Conservation (phyloP, 2,329 filamentous ascomycete species). For the Pseudocercospora pini-densiflorae region DNA sequence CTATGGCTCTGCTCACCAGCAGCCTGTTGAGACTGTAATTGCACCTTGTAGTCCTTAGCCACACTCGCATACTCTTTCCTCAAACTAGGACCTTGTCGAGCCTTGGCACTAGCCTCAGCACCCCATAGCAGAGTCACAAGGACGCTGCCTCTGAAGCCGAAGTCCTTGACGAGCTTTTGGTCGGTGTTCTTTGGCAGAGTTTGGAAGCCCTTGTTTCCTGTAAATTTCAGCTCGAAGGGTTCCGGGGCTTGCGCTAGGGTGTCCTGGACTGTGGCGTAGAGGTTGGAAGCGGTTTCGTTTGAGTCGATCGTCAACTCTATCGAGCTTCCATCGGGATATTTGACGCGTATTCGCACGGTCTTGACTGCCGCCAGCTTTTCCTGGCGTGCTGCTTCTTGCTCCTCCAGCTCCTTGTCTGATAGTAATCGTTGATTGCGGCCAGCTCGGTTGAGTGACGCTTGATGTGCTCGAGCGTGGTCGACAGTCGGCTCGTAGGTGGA, state of each 20-base stretch:
- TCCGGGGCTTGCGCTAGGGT: constrained; percentile 64
- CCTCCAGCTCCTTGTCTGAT: constrained; percentile 80
- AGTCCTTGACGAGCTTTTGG: constrained; percentile 69
- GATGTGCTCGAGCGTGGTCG: constrained; percentile 75
- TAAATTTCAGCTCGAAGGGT: constrained; percentile 74
- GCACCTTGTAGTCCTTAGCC: constrained; percentile 70
- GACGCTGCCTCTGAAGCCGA: constrained; percentile 72
- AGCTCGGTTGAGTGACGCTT: constrained; percentile 65
- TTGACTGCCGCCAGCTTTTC: constrained; percentile 69
- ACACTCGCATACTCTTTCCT: constrained; percentile 61
- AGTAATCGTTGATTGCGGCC: constrained; percentile 76
- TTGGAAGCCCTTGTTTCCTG: constrained; percentile 55
- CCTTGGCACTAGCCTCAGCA: constrained; percentile 61
- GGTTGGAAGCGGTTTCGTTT: constrained; percentile 67
- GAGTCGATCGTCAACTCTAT: constrained; percentile 73
- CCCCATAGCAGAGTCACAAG: constrained; percentile 80
- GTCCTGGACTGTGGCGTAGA: constrained; percentile 75
- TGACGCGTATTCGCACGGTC: constrained; percentile 75
- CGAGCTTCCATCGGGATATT: constrained; percentile 84
- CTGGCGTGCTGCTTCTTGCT: constrained; percentile 67
- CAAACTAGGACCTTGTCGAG: constrained; percentile 63
- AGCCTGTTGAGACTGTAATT: constrained; percentile 57
- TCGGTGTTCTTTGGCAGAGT: constrained; percentile 29
- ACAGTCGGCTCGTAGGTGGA: constrained; percentile 77
- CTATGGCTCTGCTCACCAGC: constrained; percentile 33